Base-by-base conservation (phyloP, 1,139 yeast genomes). In the Kluyveromyces sp. region DNA sequence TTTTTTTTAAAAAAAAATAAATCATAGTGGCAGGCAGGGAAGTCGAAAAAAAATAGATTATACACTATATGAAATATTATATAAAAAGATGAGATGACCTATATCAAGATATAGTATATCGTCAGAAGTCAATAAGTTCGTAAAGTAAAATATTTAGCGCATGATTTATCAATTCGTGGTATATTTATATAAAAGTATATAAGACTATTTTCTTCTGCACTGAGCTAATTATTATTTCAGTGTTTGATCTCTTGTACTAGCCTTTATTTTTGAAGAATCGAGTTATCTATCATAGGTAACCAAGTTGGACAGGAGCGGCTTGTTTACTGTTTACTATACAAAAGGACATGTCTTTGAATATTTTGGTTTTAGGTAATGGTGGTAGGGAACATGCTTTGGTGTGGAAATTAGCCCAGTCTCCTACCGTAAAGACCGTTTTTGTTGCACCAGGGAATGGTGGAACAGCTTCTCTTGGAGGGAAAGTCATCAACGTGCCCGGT, bases 371-470 rank as follows among this genome's bases (percentile, higher is more conserved):
- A 58, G 99, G 99, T 61, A 89, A 86, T 70, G 99, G 99, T 63
- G 99, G 98, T 58, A 89, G 99, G 74, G 99, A 94, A 69, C 97
- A 92, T 67, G 97, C 98, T 47, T 76, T 94, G 54, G 85, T 88
- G 25, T 90, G 97, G 97, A 86, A 84, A 63, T 77, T 94, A 56
- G 72, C 85, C 38, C 94, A 88, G 67, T 87, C 96, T 32, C 69
- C 79, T 36, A 67, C 78, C 37, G 96, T 89, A 39, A 70, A 71
- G 52, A 76, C 78, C 53, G 83, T 94, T 57, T 94, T 65, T 60
- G 96, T 92, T 46, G 96, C 97, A 30, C 97, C 97, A 54, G 98
- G 98, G 51, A 94, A 92, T 63, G 98, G 97, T 47, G 98, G 97
- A 45, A 89, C 96, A 37, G 75, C 77, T 32, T 61, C 73, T 27